phyloP scores from a whole-genome alignment of 2,329 filamentous ascomycete species.

The Metarhizium guizhouense region DNA sequence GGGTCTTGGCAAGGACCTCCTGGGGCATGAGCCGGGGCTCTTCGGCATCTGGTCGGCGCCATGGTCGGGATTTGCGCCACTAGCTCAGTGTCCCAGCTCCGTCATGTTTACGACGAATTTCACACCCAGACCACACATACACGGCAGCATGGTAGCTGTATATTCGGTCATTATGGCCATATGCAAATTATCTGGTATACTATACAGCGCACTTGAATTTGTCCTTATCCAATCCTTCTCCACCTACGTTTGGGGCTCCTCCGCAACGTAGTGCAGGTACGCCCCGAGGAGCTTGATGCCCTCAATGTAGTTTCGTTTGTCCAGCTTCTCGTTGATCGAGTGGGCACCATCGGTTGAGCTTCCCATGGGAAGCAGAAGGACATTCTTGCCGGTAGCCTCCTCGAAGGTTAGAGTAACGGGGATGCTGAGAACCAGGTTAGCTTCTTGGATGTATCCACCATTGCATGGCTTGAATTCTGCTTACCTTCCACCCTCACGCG shows the following conservation, averaged over 20 bases:
- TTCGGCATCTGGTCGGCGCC: neutral
- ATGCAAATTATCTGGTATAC: neutral
- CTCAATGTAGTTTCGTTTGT: slow-evolving; percentile 96
- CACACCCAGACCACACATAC: neutral
- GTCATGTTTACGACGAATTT: too few species aligned
- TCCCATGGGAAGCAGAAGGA: slow-evolving; percentile 90
- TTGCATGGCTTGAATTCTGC: slow-evolving; percentile 15
- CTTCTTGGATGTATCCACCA: neutral
- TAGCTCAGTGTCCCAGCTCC: too few species aligned
- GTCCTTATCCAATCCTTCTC: neutral
- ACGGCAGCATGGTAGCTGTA: neutral
- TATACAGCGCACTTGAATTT: neutral
- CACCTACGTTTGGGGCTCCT: slow-evolving; percentile 55
- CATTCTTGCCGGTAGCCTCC: slow-evolving; percentile 96
- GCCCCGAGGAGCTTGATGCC: slow-evolving; percentile 92
- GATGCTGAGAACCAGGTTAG: slow-evolving; percentile 49
- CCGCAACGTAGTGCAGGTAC: slow-evolving; percentile 92
- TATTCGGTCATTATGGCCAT: neutral
- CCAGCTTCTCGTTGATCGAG: slow-evolving; percentile 97
- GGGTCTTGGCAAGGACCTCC: too few species aligned
- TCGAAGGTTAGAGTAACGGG: slow-evolving; percentile 96
- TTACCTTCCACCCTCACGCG: slow-evolving; percentile 84
- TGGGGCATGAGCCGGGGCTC: neutral
- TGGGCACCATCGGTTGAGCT: slow-evolving; percentile 94
- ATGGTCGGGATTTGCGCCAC: neutral